phyloP scores from a whole-genome alignment of 2,329 filamentous ascomycete genomes.

The Botryotinia globosa region DNA sequence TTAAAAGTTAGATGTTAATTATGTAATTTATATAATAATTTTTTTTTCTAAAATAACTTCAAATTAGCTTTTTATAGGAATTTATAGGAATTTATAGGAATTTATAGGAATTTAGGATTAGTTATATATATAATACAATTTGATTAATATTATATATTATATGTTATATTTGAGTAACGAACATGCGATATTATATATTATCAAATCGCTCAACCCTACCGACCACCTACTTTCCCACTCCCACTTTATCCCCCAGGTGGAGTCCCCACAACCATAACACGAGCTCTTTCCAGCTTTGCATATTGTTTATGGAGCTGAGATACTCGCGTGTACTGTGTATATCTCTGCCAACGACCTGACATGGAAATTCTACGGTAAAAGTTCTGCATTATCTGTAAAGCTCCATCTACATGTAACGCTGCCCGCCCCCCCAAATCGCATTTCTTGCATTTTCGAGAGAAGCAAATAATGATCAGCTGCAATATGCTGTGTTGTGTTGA shows the following conservation, averaged over 20 bases:
- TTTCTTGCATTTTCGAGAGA: neutral
- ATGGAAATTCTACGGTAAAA: neutral
- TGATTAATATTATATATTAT: no score
- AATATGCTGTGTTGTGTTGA: neutral
- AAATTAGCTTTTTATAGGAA: no score
- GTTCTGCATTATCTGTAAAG: neutral
- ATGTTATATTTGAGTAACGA: no score
- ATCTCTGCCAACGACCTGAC: neutral
- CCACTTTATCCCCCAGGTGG: slow-evolving; percentile 7
- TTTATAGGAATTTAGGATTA: no score
- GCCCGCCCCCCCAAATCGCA: neutral
- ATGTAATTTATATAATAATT: no score
- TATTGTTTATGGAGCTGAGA: neutral
- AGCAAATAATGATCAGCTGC: neutral
- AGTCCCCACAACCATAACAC: slow-evolving; percentile 4
- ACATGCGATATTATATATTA: no score
- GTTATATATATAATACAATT: no score
- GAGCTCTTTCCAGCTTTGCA: slow-evolving; percentile 4
- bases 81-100: no score
- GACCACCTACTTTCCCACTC: neutral
- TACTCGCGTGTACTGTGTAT: neutral
- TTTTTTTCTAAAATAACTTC: no score
- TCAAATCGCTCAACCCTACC: no score
- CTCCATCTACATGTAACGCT: neutral
- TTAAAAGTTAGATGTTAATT: no score